Evolutionary conservation across 2,329 filamentous ascomycete species (phyloP), one percentile per base, ranked within the genome.

Genomic region (Apiospora saccharicola): DNA sequence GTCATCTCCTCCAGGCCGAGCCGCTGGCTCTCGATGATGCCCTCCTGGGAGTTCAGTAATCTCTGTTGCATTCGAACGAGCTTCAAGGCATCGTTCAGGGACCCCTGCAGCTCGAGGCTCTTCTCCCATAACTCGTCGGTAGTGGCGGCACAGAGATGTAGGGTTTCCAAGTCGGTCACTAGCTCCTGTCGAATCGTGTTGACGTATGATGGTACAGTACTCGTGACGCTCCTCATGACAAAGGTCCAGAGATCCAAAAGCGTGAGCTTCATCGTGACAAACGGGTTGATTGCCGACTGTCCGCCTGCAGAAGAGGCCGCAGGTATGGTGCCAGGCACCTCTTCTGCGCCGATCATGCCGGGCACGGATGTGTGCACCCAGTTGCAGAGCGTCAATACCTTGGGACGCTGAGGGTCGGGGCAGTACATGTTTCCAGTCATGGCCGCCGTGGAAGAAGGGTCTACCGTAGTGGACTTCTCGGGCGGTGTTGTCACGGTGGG

Each of bases 381-480:
- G 19, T 61, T 57, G 57, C 71, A 72, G 16, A 44, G 69, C 44
- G 68, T 72, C 53, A 68, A 46, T 22, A 72, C 46, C 19, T 68
- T 53, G 57, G 70, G 69, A 30, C 71, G 71, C 16, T 68, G 43
- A 10, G 71, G 61, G 26, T 57, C 71, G 44, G 44, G 68, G 46
- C 71, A 72, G 61, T 70, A 72, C 57, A 72, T 72, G 16, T 51
- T 26, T 6, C 53, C 68, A 2, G 57, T 71, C 68, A 72, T 70
- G 16, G 12, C 30, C 8, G 49, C 24, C 46, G 47, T 41, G 30
- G 68, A 24, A n/a, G 46, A 51, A 34, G 34, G 22, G 19, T 24
- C 30, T n/a, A 49, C 22, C 19, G 68, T 30, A 12, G 4, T 57
- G 34, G 68, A 70, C 30, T 5, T 14, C 47, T 49, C 47, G 47